Evolutionary conservation across 2,329 filamentous ascomycete species (phyloP).

Genomic region (Paecilomyces formosus): DNA sequence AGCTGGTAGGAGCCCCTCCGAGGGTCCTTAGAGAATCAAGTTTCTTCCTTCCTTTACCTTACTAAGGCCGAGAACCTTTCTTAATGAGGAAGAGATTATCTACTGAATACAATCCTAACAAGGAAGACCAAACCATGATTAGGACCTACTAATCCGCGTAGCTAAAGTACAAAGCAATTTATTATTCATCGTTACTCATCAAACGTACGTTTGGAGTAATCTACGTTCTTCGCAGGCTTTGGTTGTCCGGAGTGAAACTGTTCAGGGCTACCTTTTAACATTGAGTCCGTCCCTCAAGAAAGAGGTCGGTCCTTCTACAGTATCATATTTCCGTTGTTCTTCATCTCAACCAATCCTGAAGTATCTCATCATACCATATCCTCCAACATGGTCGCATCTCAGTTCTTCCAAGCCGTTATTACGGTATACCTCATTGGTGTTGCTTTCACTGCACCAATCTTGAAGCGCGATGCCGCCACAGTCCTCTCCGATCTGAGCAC

Average conservation of each 20-base stretch:
- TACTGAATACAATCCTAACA: too few relatives aligned
- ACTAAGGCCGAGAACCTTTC: too few relatives aligned
- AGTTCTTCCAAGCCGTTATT: neutral
- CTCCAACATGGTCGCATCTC: neutral
- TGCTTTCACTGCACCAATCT: neutral
- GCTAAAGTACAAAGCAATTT: neutral
- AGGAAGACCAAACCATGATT: too few relatives aligned
- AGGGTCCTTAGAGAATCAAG: too few relatives aligned
- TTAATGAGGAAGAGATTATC: too few relatives aligned
- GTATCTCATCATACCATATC: neutral
- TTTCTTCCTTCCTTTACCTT: too few relatives aligned
- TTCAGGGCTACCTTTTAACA: neutral
- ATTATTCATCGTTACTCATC: neutral
- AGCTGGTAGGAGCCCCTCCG: too few relatives aligned
- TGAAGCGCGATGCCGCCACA: constrained; percentile 2
- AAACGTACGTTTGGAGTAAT: neutral
- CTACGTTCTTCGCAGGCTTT: neutral
- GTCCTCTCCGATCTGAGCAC: constrained; percentile 6
- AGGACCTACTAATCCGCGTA: too few relatives aligned
- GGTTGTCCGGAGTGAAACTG: neutral
- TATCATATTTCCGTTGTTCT: neutral
- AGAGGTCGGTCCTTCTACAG: neutral
- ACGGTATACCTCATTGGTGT: neutral
- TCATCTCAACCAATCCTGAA: neutral
- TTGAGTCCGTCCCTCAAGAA: neutral